Conservation (phyloP, 495 filamentous ascomycete genomes). For the Penicillium canariense region DNA sequence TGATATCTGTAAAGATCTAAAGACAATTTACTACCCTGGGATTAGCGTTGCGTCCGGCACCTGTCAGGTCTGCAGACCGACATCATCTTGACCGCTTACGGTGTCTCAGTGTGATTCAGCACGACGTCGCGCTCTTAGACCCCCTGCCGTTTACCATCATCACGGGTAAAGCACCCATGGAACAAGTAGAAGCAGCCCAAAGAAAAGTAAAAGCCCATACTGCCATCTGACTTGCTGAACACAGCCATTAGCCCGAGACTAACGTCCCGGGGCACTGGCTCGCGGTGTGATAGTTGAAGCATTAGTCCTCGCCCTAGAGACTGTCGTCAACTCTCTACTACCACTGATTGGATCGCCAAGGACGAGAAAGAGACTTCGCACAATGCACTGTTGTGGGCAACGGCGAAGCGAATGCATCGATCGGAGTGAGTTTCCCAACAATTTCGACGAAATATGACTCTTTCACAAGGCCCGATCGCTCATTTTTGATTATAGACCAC, state of each 20-base stretch:
- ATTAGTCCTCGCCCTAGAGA: conserved; percentile 14
- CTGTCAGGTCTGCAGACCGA: background rate
- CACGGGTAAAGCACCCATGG: background rate
- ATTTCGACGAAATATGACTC: background rate
- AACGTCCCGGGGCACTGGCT: conserved; percentile 17
- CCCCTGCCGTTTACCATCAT: background rate
- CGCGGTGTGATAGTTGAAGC: conserved; percentile 23
- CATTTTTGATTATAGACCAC: background rate
- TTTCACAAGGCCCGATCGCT: background rate
- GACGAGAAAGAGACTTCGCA: background rate
- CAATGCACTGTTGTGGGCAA: background rate
- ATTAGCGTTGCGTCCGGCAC: background rate
- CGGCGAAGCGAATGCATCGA: background rate
- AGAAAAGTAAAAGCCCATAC: background rate
- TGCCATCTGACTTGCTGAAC: background rate
- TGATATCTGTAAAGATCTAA: background rate
- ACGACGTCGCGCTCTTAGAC: background rate
- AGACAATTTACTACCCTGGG: background rate
- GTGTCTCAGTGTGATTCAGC: background rate
- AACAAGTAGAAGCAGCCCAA: background rate
- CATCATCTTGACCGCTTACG: background rate
- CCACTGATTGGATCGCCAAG: conserved; percentile 11
- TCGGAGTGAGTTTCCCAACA: background rate
- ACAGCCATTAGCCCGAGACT: conserved; percentile 8
- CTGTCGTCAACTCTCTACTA: conserved; percentile 9